phyloP scores from a whole-genome alignment of 495 filamentous ascomycete genomes.

The Pyrenula massariospora region DNA sequence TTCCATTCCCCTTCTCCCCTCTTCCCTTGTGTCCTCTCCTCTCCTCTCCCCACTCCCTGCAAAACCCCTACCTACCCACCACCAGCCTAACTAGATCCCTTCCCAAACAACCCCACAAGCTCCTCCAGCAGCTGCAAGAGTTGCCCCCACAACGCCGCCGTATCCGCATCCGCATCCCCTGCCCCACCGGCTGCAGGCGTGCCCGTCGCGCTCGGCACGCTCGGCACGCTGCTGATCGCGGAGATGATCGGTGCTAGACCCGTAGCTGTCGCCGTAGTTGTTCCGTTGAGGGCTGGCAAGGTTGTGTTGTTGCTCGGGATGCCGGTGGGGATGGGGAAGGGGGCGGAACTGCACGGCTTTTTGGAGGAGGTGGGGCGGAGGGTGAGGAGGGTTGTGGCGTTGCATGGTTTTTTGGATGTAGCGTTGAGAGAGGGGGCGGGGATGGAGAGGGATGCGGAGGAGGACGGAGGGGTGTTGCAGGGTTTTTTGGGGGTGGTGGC shows the following conservation, averaged over 20 bases:
- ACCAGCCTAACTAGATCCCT: too few relatives aligned
- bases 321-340: neutral
- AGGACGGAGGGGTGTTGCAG: neutral
- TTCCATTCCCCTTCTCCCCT: too few relatives aligned
- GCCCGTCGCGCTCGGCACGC: neutral
- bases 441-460: neutral
- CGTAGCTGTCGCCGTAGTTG: neutral
- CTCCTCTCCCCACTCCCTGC: constrained; percentile 1
- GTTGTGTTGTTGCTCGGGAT: neutral
- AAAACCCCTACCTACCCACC: too few relatives aligned
- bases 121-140: constrained; percentile 11
- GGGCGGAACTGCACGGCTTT: neutral
- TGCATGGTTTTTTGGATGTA: neutral
- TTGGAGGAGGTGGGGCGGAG: neutral
- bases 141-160: constrained; percentile 4
- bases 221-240: neutral
- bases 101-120: constrained; percentile 6
- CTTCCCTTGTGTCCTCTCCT: neutral
- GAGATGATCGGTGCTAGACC: neutral
- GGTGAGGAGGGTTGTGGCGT: neutral
- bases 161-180: constrained; percentile 6
- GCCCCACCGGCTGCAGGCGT: neutral
- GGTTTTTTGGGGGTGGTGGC: neutral
- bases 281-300: neutral
- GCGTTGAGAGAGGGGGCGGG: neutral